Evolutionary conservation across 768 basidiomycete species (phyloP).

Genomic region (Tricholoma hemisulphureum): DNA sequence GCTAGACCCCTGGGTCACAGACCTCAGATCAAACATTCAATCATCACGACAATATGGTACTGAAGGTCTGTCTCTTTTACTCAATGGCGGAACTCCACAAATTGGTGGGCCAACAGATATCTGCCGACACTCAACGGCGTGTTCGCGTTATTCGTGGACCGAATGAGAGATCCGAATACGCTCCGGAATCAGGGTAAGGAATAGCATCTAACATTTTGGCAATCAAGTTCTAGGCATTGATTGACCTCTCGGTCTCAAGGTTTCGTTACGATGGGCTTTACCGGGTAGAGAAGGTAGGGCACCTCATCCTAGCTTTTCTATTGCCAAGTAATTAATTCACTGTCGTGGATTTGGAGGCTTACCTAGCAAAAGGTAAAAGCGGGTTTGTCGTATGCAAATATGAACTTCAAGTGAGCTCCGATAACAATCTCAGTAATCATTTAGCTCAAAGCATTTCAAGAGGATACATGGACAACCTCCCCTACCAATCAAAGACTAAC

Average conservation of each 20-base stretch:
- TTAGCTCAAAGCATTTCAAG: not conserved
- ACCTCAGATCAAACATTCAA: slow-evolving; percentile 33
- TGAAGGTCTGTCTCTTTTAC: slow-evolving; percentile 22
- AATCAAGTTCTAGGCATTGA: too few species aligned
- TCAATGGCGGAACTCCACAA: not conserved
- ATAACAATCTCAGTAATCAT: not conserved
- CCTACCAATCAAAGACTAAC: not conserved
- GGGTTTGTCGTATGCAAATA: slow-evolving; percentile 32
- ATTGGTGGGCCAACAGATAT: slow-evolving; percentile 22
- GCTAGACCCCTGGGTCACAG: slow-evolving; percentile 24
- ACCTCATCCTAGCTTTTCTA: not conserved
- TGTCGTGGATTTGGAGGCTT: slow-evolving; percentile 21
- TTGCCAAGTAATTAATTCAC: not conserved
- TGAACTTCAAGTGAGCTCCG: slow-evolving; percentile 22
- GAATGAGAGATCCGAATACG: slow-evolving; percentile 29
- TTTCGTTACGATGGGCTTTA: slow-evolving; percentile 48
- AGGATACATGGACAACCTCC: not conserved
- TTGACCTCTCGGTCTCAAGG: slow-evolving; percentile 15
- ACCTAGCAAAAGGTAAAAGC: slow-evolving; percentile 24
- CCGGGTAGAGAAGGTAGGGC: slow-evolving; percentile 31
- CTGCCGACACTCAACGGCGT: slow-evolving; percentile 28
- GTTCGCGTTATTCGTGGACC: slow-evolving; percentile 43
- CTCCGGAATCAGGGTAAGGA: slow-evolving; percentile 33
- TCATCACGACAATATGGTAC: slow-evolving; percentile 33
- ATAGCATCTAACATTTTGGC: not conserved